These are phyloP conservation scores for Raphidocelis subcapitata DNA, from an alignment of 139 green algal species.

Conservation along the genomic window DNA sequence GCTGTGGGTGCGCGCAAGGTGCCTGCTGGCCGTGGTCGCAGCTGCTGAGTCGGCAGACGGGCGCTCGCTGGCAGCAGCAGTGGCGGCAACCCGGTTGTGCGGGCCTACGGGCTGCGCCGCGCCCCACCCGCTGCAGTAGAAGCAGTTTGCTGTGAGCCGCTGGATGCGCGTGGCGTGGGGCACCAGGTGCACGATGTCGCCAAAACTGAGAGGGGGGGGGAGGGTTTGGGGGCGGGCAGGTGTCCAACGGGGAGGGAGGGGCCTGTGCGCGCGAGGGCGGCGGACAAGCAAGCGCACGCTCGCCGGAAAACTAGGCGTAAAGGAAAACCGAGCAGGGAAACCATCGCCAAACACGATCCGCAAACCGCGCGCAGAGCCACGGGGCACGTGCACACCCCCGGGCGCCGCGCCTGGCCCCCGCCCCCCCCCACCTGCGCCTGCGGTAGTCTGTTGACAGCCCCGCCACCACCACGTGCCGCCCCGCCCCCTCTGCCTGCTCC, in stretches of 20 bases:
- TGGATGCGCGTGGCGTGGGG: constrained; percentile 4
- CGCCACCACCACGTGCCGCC: constrained; percentile 64
- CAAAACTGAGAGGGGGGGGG: constrained; percentile 1
- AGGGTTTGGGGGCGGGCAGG: too few species aligned
- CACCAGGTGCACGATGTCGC: constrained; percentile 12
- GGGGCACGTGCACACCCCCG: background rate
- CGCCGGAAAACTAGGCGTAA: background rate
- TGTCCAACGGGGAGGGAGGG: too few species aligned
- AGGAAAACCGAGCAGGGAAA: background rate
- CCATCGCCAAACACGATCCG: background rate
- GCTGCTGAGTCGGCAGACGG: too few species aligned
- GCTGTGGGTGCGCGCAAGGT: too few species aligned
- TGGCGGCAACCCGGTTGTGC: too few species aligned
- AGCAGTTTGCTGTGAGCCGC: constrained; percentile 4
- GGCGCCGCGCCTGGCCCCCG: background rate
- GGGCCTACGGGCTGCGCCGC: too few species aligned
- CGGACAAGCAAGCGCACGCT: background rate
- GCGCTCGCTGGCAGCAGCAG: too few species aligned
- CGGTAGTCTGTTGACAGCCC: constrained; percentile 39
- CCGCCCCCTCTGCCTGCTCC: constrained; percentile 58
- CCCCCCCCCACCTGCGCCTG: background rate
- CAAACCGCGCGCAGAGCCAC: background rate
- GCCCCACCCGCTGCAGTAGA: constrained; percentile 11
- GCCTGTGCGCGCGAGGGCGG: background rate
- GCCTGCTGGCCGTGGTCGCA: too few species aligned